Evolutionary conservation across 768 basidiomycete genomes (phyloP), one percentile per base, ranked within the genome.

Genomic region (Crucibulum laeve): DNA sequence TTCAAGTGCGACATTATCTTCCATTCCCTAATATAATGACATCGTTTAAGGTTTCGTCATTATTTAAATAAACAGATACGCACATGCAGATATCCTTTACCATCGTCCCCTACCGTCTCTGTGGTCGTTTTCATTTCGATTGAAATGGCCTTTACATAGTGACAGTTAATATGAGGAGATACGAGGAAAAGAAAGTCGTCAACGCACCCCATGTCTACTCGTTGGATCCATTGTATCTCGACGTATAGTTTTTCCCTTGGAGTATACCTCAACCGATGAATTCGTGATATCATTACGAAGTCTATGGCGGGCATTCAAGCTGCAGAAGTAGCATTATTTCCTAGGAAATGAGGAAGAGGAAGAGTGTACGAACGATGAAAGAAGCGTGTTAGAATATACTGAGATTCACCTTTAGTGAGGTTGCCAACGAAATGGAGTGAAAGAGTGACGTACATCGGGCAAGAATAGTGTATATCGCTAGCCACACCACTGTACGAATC

Each of bases 391-490:
- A 4, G 57, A 54, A 46, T 60, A 60, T 8, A 62, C 59, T 60
- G 46, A 21, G 8, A 17, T 7, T 7, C 17, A n/a, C 14, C 7
- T n/a, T n/a, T n/a, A n/a, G 19, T 8, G 35, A 8, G 17, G 8
- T n/a, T n/a, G 4, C 21, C 34, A 10, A 13, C 8, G 6, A 26
- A 8, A 28, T 41, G 17, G 38, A 14, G 28, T 10, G 32, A 32
- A 26, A 4, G 13, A 19, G n/a, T 28, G 15, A 48, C 61, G 43
- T 39, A 62, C 61, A 36, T 53, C 63, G 62, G 2, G 63, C 61
- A 4, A 64, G 49, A 40, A 60, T 57, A 1, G 58, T 58, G 41
- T 66, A 63, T 3, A 58, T 41, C 14, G 53, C 63, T 3, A 61
- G 51, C 64, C 63, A 66, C 22, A 63, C 43, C 39, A 60, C 62